Conservation (phyloP, 192 early-diverging fungal genomes). For the Neocallimastix lanati region DNA sequence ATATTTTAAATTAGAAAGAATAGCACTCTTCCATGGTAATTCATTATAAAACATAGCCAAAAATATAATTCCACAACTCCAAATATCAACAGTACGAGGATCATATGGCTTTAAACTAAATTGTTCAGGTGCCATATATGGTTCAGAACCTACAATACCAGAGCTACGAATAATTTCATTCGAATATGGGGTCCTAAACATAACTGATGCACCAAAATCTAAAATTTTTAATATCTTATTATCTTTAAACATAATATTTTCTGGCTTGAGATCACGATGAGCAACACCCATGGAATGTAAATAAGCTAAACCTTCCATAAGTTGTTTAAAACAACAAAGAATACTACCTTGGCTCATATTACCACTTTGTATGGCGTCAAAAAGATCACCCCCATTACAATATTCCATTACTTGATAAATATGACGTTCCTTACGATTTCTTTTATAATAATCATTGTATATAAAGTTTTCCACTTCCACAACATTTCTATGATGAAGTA, state of each 20-base stretch:
- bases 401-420: constrained; percentile 40
- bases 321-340: background rate
- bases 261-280: constrained; percentile 67
- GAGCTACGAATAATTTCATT: constrained; percentile 11
- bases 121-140: constrained; percentile 6
- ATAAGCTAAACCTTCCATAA: constrained; percentile 20
- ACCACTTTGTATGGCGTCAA: constrained; percentile 1
- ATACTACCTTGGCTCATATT: background rate
- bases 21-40: constrained; percentile 7
- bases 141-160: constrained; percentile 1
- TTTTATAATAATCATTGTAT: constrained; percentile 30
- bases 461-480: constrained; percentile 63
- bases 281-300: constrained; percentile 46
- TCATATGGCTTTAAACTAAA: constrained; percentile 3
- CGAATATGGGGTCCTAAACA: constrained; percentile 1
- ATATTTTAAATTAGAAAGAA: background rate
- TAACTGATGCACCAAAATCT: constrained; percentile 4
- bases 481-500: constrained; percentile 52
- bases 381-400: constrained; percentile 3
- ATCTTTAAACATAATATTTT: constrained; percentile 36
- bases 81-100: constrained; percentile 1
- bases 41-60: constrained; percentile 8
- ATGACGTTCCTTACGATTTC: constrained; percentile 7
- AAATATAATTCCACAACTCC: constrained; percentile 14
- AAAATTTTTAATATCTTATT: constrained; percentile 1